A percentile compares a stretch with the other conserved stretches of the same genome.
Conservation (phyloP, 495 filamentous ascomycete genomes). For the Xylaria venustula region DNA sequence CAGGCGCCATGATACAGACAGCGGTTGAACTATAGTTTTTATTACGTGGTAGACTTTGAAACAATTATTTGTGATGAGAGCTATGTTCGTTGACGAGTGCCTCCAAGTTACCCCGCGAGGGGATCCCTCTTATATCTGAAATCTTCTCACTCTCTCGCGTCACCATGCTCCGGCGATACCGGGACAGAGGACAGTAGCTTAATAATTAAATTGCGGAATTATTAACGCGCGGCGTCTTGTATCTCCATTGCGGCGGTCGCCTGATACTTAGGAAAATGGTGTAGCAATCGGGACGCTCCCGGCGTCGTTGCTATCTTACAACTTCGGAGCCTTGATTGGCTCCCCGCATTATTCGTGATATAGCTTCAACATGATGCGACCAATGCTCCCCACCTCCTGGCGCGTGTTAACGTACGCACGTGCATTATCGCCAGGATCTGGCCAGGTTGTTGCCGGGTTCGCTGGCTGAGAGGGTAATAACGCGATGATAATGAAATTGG, state of each 20-base stretch:
- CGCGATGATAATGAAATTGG: conserved; percentile 8
- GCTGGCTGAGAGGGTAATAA: conserved; percentile 6
- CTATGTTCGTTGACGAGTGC: not conserved
- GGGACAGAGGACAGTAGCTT: not conserved
- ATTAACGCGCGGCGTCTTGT: not conserved
- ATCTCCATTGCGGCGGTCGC: not conserved
- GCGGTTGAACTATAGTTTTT: not conserved
- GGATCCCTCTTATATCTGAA: conserved; percentile 9
- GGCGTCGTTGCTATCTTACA: not conserved
- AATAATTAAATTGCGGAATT: not conserved
- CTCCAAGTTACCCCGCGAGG: not conserved
- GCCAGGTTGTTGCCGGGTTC: not conserved
- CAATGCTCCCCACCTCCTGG: not conserved
- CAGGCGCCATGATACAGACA: conserved; percentile 35
- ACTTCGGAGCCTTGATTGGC: conserved; percentile 22
- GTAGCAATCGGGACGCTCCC: not conserved
- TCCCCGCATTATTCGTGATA: conserved; percentile 26
- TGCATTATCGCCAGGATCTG: conserved; percentile 5
- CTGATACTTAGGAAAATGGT: not conserved
- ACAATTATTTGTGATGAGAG: not conserved
- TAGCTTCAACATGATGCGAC: conserved; percentile 26
- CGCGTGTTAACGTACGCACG: not conserved
- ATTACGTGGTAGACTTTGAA: not conserved
- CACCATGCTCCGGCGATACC: not conserved
- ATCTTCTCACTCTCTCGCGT: not conserved